Percentiles rank a stretch among this genome's conserved stretches.
Conservation (phyloP, 257 asterid species). For the Mentha longifolia region DNA sequence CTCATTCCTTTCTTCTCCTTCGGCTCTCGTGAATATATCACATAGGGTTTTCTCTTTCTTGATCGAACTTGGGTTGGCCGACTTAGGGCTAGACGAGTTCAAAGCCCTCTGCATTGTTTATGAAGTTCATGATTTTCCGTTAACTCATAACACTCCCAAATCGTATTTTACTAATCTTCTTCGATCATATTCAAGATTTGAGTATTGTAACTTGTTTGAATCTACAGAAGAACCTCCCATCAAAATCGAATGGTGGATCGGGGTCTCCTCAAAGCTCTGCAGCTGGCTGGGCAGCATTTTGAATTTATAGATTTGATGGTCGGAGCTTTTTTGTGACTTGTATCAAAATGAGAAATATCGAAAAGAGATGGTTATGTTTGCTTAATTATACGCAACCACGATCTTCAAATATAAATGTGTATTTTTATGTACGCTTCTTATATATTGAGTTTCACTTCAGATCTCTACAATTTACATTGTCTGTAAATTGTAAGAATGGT, state of each 20-base stretch:
- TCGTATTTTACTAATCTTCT: background rate
- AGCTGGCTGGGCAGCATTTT: slow-evolving; percentile 99
- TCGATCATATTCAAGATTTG: too few relatives aligned
- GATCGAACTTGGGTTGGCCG: background rate
- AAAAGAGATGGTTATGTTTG: slow-evolving; percentile 26
- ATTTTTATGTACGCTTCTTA: background rate
- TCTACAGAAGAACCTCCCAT: slow-evolving; percentile 85
- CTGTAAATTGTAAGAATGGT: background rate
- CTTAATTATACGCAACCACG: slow-evolving; percentile 29
- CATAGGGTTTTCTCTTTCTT: background rate
- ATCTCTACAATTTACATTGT: background rate
- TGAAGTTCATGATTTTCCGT: background rate
- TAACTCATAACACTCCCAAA: background rate
- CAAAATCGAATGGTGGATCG: slow-evolving; percentile 58
- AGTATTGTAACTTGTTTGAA: slow-evolving; percentile 20
- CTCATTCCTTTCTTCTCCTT: background rate
- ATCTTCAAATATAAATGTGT: slow-evolving; percentile 30
- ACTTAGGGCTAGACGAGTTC: background rate
- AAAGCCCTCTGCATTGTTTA: background rate
- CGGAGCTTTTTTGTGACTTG: slow-evolving; percentile 43
- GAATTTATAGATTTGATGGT: slow-evolving; percentile 51
- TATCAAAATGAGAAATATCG: slow-evolving; percentile 40
- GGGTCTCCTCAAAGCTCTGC: slow-evolving; percentile 67
- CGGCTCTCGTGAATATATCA: background rate
- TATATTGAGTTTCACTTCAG: background rate